These are phyloP conservation scores for Termitomyces sp. DNA, from an alignment of 1,284 basidiomycete genomes.

Conservation along the genomic window DNA sequence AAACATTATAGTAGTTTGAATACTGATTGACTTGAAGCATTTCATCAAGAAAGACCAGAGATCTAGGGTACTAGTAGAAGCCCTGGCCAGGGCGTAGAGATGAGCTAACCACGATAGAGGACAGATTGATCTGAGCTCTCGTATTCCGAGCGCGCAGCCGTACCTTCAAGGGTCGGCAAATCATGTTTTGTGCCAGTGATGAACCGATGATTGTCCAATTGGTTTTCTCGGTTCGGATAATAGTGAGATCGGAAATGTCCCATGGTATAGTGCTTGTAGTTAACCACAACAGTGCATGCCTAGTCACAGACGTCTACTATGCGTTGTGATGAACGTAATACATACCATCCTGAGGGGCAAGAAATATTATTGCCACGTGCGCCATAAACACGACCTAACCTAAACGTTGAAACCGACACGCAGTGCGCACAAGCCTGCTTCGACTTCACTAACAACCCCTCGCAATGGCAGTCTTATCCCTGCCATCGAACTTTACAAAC, in stretches of 20 bases:
- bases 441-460: slow-evolving; percentile 1
- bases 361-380: slow-evolving; percentile 13
- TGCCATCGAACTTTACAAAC: slow-evolving; percentile 82
- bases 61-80: not conserved
- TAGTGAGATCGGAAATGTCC: not conserved
- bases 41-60: not conserved
- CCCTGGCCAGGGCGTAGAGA: too few species aligned
- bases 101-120: too few species aligned
- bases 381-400: slow-evolving; percentile 4
- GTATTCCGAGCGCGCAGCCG: too few species aligned
- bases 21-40: not conserved
- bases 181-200: too few species aligned
- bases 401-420: slow-evolving; percentile 2
- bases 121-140: too few species aligned
- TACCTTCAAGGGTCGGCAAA: too few species aligned
- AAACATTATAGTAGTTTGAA: not conserved
- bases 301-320: not conserved
- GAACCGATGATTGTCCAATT: not conserved
- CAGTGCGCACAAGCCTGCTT: slow-evolving; percentile 8
- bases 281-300: not conserved
- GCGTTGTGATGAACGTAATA: not conserved
- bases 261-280: too few species aligned
- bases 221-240: not conserved
- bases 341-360: not conserved
- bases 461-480: slow-evolving; percentile 77